A percentile compares a stretch with the other conserved stretches of the same genome.
Conservation (phyloP, 345 rosid genomes). For the Reutealis trisperma region DNA sequence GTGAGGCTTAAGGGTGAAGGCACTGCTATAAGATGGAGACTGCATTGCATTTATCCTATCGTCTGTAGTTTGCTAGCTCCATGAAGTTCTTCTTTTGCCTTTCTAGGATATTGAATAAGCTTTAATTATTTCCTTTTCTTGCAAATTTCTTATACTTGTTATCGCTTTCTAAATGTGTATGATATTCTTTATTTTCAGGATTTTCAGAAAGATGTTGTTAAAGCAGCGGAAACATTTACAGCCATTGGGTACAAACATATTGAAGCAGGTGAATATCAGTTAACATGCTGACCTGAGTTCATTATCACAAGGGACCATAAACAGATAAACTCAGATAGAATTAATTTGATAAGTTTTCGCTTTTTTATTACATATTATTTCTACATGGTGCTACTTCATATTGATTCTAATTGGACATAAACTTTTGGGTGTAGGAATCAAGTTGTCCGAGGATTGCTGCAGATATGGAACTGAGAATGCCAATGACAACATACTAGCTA, state of each 20-base stretch:
- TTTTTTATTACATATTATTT: not conserved
- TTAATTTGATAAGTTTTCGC: not conserved
- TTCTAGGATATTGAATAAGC: constrained; percentile 1
- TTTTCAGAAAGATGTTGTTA: constrained; percentile 78
- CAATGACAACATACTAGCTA: constrained; percentile 72
- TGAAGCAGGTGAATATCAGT: constrained; percentile 67
- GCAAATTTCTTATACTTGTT: constrained; percentile 4
- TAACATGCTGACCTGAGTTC: constrained; percentile 2
- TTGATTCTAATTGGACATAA: no score
- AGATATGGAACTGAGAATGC: constrained; percentile 85
- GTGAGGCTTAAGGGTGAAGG: not conserved
- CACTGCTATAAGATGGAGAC: not conserved
- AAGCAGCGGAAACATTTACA: constrained; percentile 75
- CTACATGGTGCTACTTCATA: no score
- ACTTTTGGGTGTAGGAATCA: constrained; percentile 55
- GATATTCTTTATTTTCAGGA: constrained; percentile 53
- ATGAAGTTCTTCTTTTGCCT: not conserved
- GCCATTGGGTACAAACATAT: constrained; percentile 77
- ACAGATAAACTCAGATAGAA: constrained; percentile 5
- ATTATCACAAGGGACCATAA: not conserved
- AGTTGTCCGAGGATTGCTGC: constrained; percentile 83
- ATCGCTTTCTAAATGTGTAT: constrained; percentile 10
- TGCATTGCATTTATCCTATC: not conserved
- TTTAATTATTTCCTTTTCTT: constrained; percentile 6
- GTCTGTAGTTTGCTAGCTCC: constrained; percentile 3